Conservation (phyloP, 2,329 filamentous ascomycete species). For the Alternaria panax region DNA sequence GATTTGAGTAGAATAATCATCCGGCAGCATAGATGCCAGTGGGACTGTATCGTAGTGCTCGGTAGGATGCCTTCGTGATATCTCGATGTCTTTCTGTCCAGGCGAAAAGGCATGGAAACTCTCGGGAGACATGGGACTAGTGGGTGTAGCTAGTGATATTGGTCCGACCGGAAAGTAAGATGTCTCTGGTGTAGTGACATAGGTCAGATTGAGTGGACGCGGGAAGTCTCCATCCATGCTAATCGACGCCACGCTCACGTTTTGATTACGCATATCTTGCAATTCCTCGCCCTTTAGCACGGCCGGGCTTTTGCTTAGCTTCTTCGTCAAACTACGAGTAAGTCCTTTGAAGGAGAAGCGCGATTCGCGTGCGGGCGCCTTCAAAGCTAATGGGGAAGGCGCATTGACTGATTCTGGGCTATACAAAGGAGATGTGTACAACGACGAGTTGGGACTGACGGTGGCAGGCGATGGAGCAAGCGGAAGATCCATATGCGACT, state of each 20-base stretch:
- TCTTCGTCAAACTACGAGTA: slow-evolving; percentile 39
- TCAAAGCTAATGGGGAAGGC: slow-evolving; percentile 29
- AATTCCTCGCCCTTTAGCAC: slow-evolving; percentile 30
- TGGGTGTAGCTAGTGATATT: slow-evolving; percentile 28
- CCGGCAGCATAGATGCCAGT: slow-evolving; percentile 41
- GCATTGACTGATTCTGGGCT: slow-evolving; percentile 33
- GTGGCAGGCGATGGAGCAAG: slow-evolving; percentile 36
- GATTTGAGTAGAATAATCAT: slow-evolving; percentile 31
- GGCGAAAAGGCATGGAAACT: slow-evolving; percentile 13
- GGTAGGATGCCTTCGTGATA: not conserved
- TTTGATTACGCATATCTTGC: slow-evolving; percentile 27
- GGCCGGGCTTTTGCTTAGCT: slow-evolving; percentile 27
- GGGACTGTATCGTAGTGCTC: slow-evolving; percentile 21
- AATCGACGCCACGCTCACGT: slow-evolving; percentile 16
- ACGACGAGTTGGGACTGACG: slow-evolving; percentile 37
- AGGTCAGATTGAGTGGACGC: slow-evolving; percentile 30
- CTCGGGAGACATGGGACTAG: slow-evolving; percentile 13
- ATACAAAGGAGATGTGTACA: slow-evolving; percentile 36
- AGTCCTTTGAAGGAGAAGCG: slow-evolving; percentile 44
- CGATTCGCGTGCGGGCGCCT: slow-evolving; percentile 30
- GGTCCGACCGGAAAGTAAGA: slow-evolving; percentile 30
- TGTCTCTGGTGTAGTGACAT: slow-evolving; percentile 21
- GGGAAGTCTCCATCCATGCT: slow-evolving; percentile 28
- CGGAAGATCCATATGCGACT: slow-evolving; percentile 27
- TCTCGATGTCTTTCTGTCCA: slow-evolving; percentile 17